A percentile compares a stretch with the other conserved stretches of the same genome.
These are phyloP conservation scores for Aspergillus tubingensis DNA, from an alignment of 2,329 filamentous ascomycete genomes.

Conservation along the genomic window DNA sequence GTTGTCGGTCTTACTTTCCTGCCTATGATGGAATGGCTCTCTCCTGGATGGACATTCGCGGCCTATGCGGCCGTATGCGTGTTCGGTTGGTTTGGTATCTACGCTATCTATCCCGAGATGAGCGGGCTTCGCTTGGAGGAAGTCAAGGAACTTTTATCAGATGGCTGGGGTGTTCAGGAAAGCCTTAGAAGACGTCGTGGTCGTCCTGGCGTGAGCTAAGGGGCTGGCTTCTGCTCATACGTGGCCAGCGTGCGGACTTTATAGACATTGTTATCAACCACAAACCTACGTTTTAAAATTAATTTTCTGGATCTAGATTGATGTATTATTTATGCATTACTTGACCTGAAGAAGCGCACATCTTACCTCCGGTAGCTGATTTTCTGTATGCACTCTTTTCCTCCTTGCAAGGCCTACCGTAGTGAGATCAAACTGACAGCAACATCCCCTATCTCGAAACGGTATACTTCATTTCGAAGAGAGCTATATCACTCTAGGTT, in stretches of 20 bases:
- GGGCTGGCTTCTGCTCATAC: neutral
- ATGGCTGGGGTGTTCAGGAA: constrained; percentile 70
- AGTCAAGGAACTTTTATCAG: constrained; percentile 67
- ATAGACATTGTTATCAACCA: neutral
- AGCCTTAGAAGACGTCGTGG: constrained; percentile 33
- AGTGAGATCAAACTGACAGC: neutral
- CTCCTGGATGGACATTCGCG: constrained; percentile 74
- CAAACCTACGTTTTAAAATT: neutral
- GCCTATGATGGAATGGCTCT: constrained; percentile 77
- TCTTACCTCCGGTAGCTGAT: neutral
- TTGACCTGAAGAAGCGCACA: neutral
- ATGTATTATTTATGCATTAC: neutral
- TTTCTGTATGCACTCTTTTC: neutral
- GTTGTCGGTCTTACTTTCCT: constrained; percentile 83
- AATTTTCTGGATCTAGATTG: neutral
- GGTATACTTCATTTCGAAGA: too few relatives aligned
- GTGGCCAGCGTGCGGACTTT: neutral
- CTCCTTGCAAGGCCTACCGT: neutral
- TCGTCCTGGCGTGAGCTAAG: neutral
- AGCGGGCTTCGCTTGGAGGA: constrained; percentile 80
- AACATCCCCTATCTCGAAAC: neutral
- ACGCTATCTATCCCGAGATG: constrained; percentile 82
- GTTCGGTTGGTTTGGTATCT: constrained; percentile 67
- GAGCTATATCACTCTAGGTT: too few relatives aligned
- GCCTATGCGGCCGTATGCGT: constrained; percentile 73